These are phyloP conservation scores for Beauveria pseudobassiana DNA, from an alignment of 2,329 filamentous ascomycete genomes.

Conservation along the genomic window DNA sequence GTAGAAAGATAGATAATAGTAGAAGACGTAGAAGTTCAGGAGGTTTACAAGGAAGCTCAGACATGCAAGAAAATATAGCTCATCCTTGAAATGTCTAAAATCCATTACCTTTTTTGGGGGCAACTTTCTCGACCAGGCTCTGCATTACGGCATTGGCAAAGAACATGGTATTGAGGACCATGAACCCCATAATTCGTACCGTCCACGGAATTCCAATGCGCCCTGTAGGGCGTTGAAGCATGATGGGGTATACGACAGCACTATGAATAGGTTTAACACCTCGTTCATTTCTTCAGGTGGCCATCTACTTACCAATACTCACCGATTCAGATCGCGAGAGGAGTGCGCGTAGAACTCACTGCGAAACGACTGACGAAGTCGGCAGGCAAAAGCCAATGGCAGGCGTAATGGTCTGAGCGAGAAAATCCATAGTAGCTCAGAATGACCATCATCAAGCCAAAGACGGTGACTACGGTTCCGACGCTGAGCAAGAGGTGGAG, in stretches of 20 bases:
- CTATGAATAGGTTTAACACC: constrained; percentile 31
- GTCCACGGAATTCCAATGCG: constrained; percentile 43
- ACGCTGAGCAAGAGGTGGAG: constrained; percentile 27
- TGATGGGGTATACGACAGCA: constrained; percentile 53
- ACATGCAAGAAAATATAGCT: too few relatives aligned
- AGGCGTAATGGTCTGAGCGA: constrained; percentile 45
- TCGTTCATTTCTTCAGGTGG: constrained; percentile 15
- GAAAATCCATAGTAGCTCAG: constrained; percentile 40
- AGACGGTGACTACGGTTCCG: constrained; percentile 29
- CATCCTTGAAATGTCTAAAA: too few relatives aligned
- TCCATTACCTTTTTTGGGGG: too few relatives aligned
- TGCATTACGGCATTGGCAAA: constrained; percentile 40
- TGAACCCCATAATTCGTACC: constrained; percentile 41
- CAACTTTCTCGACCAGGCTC: constrained; percentile 38
- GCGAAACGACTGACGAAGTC: constrained; percentile 48
- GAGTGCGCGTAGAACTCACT: constrained; percentile 49
- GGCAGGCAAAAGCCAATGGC: constrained; percentile 47
- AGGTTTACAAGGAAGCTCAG: too few relatives aligned
- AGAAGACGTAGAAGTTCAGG: too few relatives aligned
- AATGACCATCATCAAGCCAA: constrained; percentile 39
- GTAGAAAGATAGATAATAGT: too few relatives aligned
- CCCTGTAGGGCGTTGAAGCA: constrained; percentile 35
- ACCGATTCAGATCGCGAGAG: constrained; percentile 52
- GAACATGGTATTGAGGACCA: constrained; percentile 38
- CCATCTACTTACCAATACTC: constrained; percentile 38